Percentiles rank a stretch among this genome's conserved stretches.
phyloP scores from a whole-genome alignment of 208 protist species.

The Histomonas meleagridis region DNA sequence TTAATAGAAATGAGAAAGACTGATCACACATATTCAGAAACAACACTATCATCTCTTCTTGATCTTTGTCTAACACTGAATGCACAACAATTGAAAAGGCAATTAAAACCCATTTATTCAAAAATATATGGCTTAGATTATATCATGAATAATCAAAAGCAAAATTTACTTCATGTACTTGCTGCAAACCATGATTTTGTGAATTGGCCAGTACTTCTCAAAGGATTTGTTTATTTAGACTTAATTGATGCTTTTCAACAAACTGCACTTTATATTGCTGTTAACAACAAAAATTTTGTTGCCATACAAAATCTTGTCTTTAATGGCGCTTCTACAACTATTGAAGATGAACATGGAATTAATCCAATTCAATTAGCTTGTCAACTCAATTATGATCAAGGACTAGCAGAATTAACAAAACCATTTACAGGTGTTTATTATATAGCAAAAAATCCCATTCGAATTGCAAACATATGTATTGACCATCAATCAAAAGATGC shows the following conservation, averaged over 20 bases:
- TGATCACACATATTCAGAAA: no score
- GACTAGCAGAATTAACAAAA: background rate
- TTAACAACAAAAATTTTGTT: background rate
- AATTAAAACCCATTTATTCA: background rate
- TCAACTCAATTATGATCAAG: background rate
- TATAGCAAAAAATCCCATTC: background rate
- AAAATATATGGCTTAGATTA: background rate
- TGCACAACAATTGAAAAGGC: background rate
- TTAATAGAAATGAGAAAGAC: no score
- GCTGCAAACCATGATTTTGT: background rate
- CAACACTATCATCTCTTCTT: no score
- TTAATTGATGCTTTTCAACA: background rate
- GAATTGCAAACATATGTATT: slow-evolving; percentile 4
- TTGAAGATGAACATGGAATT: slow-evolving; percentile 16
- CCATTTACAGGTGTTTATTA: background rate
- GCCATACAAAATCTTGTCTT: background rate
- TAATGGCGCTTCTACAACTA: background rate
- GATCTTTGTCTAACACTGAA: no score
- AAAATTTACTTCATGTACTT: background rate
- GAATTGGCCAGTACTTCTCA: background rate
- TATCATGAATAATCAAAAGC: background rate
- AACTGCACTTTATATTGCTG: slow-evolving; percentile 15
- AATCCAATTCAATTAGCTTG: background rate
- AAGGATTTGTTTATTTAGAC: slow-evolving; percentile 5
- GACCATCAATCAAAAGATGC: background rate